phyloP scores from a whole-genome alignment of 441 rosid species.

The Cnidoscolus chayamansa region DNA sequence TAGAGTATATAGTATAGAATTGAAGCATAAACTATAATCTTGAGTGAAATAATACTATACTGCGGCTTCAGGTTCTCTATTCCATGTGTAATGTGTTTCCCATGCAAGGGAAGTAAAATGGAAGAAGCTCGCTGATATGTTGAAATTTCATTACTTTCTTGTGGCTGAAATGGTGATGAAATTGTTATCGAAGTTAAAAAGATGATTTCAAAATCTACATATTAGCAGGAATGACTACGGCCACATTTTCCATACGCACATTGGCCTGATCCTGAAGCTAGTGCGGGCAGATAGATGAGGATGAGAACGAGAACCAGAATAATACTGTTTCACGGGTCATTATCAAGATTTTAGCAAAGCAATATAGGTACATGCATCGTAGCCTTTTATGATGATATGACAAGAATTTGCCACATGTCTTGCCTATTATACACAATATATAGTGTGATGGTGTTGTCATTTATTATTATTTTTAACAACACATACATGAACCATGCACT shows the following conservation, averaged over 20 bases:
- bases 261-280: not conserved
- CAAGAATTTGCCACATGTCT: constrained; percentile 8
- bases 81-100: not conserved
- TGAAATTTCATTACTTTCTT: not conserved
- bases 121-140: not conserved
- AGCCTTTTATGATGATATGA: not conserved
- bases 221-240: no score
- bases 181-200: not conserved
- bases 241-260: not conserved
- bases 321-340: not conserved
- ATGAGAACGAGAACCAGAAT: not conserved
- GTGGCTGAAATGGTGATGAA: not conserved
- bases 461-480: not conserved
- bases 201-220: no score
- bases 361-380: constrained; percentile 9
- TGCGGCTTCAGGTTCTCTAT: not conserved
- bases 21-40: no score
- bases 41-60: no score
- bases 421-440: not conserved
- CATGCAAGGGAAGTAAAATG: not conserved
- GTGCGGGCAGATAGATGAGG: not conserved
- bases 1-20: no score
- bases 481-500: not conserved
- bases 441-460: not conserved
- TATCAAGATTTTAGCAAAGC: not conserved